Evolutionary conservation across 176 grass and related monocot genomes (phyloP), one percentile per base, ranked within the genome.

Genomic region (Juncus inflexus): DNA sequence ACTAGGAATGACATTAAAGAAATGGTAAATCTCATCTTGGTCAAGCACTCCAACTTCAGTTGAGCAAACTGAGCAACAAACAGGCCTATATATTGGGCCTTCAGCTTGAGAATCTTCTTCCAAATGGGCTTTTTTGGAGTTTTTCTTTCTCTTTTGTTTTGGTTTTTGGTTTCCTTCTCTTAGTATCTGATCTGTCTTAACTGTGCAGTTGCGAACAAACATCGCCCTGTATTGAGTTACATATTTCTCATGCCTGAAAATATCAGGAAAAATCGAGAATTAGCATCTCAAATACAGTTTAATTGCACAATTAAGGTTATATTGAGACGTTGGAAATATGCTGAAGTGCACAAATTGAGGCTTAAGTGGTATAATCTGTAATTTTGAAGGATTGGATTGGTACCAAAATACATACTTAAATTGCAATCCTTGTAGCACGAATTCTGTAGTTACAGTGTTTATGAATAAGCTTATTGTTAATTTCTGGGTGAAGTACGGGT

Each of bases 1-100:
- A 58, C 87, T 97, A 58, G 92, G 92, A 56, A 97, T 89, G 40
- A 91, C 94, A 72, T 89, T 84, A n/a, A 91, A 97, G 72, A 97
- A 97, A 62, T 97, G 94, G 75, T 89, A 97, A 53, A 91, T 75
- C 71, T 97, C 94, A 57, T 91, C 92, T 73, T 91, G 77, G 14
- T 97, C 92, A 5, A 75, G 77, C 42, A 91, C 88, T 43, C 82
- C 92, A 50, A 97, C 88, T 79, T 89, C 87, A 5, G 87, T 97
- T 37, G 85, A 91, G 85, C 92, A 97, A 74, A 86, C 80, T 13
- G 70, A 76, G 40, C 92, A 97, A 58, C 87, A 91, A 47, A 97
- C 88, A 9, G 92, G 85, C 42, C 74, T 70, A 45, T 77, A 97
- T 36, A 77, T 42, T 41, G 16, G 57, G 5, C 65, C 84, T 52